phyloP scores from a whole-genome alignment of 768 basidiomycete genomes.

The Naganishia antarctica region DNA sequence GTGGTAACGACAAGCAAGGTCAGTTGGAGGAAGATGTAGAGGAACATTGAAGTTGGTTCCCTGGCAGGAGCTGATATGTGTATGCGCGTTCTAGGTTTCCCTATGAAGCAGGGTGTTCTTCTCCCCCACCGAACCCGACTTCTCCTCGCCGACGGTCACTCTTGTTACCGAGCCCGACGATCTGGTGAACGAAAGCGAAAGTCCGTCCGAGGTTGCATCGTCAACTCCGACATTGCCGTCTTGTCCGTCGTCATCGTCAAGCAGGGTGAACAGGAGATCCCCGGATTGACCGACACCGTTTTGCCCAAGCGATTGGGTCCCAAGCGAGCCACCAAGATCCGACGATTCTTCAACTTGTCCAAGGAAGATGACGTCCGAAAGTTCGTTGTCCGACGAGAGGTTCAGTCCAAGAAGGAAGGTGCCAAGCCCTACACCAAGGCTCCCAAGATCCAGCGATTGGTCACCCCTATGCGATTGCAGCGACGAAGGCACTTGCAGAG shows the following conservation, averaged over 20 bases:
- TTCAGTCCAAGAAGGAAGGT: conserved; percentile 73
- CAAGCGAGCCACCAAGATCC: conserved; percentile 95
- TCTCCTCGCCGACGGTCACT: conserved; percentile 92
- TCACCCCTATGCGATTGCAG: conserved; percentile 91
- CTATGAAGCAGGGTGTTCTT: conserved; percentile 99
- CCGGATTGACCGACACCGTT: conserved; percentile 84
- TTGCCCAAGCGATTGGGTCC: conserved; percentile 94
- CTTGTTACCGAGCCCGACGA: conserved; percentile 90
- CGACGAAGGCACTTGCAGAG: conserved; percentile 87
- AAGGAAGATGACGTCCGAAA: conserved; percentile 99
- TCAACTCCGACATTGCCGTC: conserved; percentile 92
- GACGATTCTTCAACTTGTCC: conserved; percentile 91
- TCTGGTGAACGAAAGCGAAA: conserved; percentile 96
- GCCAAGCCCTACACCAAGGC: conserved; percentile 97
- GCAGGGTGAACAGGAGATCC: conserved; percentile 84
- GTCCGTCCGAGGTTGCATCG: conserved; percentile 93
- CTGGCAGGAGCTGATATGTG: not conserved
- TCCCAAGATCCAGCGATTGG: conserved; percentile 94
- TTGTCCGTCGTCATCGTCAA: conserved; percentile 91
- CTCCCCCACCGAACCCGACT: conserved; percentile 88
- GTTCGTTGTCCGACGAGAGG: conserved; percentile 90
- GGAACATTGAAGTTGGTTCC: too few species aligned
- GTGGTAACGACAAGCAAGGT: conserved; percentile 74
- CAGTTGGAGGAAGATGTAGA: not conserved
- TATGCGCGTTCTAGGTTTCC: conserved; percentile 63